phyloP scores from a whole-genome alignment of 2,329 filamentous ascomycete species.

The Arthrocladium fulminans region DNA sequence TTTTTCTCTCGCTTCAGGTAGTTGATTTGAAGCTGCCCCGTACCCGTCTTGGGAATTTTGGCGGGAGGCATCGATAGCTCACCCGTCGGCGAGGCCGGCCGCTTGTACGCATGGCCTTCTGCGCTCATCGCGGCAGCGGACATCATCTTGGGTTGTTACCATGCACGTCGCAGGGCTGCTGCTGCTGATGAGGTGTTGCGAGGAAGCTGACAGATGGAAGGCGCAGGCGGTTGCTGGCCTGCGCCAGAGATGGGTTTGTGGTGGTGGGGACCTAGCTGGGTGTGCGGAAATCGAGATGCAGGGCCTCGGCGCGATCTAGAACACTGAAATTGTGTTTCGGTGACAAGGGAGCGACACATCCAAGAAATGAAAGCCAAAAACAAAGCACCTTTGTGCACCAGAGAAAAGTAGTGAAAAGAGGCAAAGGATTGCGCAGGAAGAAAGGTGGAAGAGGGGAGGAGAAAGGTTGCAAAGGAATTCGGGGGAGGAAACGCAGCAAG shows the following conservation, averaged over 20 bases:
- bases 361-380: background rate
- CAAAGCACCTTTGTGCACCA: background rate
- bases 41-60: conserved; percentile 47
- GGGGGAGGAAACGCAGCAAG: conserved; percentile 1
- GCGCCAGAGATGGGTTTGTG: conserved; percentile 6
- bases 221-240: conserved; percentile 8
- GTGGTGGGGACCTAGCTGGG: conserved; percentile 8
- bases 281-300: conserved; percentile 8
- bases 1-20: conserved; percentile 56
- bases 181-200: background rate
- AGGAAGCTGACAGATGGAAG: background rate
- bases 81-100: conserved; percentile 37
- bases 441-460: conserved; percentile 10
- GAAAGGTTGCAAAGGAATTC: conserved; percentile 10
- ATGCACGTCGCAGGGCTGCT: background rate
- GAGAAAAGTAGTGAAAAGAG: background rate
- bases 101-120: conserved; percentile 25
- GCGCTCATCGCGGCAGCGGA: conserved; percentile 5
- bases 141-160: conserved; percentile 2
- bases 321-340: conserved; percentile 7
- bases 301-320: conserved; percentile 9
- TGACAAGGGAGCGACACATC: background rate
- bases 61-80: conserved; percentile 31
- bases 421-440: background rate
- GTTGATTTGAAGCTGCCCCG: conserved; percentile 57